Percentiles rank a stretch among this genome's conserved stretches.
Evolutionary conservation across 805 yeast species (phyloP).

Genomic region (Brettanomyces nanus): DNA sequence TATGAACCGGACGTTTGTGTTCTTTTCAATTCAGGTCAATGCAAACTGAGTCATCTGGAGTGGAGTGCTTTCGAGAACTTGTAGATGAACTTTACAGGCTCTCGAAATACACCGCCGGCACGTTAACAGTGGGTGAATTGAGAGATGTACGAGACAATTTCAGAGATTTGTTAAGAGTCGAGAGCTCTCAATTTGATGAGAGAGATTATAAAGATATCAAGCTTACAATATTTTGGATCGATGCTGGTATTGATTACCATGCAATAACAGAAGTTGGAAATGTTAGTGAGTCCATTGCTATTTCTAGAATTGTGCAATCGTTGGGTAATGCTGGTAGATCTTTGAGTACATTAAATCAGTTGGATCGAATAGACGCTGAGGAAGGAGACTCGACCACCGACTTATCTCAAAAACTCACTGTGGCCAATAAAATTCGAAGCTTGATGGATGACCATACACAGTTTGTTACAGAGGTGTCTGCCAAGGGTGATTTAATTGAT

Average conservation of each 20-base stretch:
- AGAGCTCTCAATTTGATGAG: constrained; percentile 13
- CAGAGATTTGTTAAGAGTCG: constrained; percentile 20
- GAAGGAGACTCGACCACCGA: not conserved
- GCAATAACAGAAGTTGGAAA: not conserved
- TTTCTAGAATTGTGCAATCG: not conserved
- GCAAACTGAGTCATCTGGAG: no score
- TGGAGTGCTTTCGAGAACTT: not conserved
- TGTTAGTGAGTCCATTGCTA: no score
- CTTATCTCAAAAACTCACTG: constrained; percentile 12
- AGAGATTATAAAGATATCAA: constrained; percentile 11
- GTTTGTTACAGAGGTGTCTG: constrained; percentile 8
- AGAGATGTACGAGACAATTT: constrained; percentile 7
- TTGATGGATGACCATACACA: constrained; percentile 9
- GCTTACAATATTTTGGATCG: constrained; percentile 6
- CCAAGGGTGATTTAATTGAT: constrained; percentile 6
- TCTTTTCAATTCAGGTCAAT: no score
- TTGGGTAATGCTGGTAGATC: not conserved
- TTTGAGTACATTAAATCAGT: not conserved
- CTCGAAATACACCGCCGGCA: not conserved
- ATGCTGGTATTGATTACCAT: not conserved
- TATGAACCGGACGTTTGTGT: no score
- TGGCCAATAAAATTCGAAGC: constrained; percentile 16
- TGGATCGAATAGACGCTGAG: not conserved
- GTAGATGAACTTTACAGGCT: not conserved
- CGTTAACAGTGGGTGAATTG: not conserved